Evolutionary conservation across 2,329 filamentous ascomycete species (phyloP), one percentile per base, ranked within the genome.

Genomic region (Nemania sp.): DNA sequence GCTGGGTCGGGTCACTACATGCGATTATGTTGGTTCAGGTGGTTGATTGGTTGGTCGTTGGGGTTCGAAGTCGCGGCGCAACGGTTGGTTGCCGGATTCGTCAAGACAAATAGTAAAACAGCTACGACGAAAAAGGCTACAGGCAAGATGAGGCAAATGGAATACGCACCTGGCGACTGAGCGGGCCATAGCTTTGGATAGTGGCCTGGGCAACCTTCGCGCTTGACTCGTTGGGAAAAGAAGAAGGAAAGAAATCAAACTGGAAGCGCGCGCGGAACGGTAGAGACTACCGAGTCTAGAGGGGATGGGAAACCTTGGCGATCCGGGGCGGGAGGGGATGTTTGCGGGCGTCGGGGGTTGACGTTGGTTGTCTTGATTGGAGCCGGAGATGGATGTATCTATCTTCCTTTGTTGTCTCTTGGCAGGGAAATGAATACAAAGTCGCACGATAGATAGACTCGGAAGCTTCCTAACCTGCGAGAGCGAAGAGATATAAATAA

Each of bases 151-250:
- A n/a, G 25, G 25, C 25, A 29, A n/a, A 46, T n/a, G 6, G 20
- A 35, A 49, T 45, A 51, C 60, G 32, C 66, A 72, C 70, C 68
- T 65, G 39, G 70, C 59, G 39, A 60, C 64, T 13, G 70, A 72
- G 37, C 66, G 65, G 34, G 54, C 67, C 70, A 72, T 72, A 45
- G 25, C 63, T 62, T 46, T 59, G 49, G n/a, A n/a, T n/a, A n/a
- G 51, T 56, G 32, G 29, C 54, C 54, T 29, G 25, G 25, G 25
- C 7, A 29, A 7, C 7, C 42, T 48, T 46, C 18, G 13, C 18
- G 17, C 7, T 40, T 50, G 12, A 11, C 25, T 17, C 9, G 5
- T 17, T 11, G 10, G 15, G 10, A 39, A 39, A 39, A 39, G 10
- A 39, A 11, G 25, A 29, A 29, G 7, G 7, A 29, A 29, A 29